These are phyloP conservation scores for Volvox reticuliferus DNA, from an alignment of 139 green algal genomes.

Conservation along the genomic window DNA sequence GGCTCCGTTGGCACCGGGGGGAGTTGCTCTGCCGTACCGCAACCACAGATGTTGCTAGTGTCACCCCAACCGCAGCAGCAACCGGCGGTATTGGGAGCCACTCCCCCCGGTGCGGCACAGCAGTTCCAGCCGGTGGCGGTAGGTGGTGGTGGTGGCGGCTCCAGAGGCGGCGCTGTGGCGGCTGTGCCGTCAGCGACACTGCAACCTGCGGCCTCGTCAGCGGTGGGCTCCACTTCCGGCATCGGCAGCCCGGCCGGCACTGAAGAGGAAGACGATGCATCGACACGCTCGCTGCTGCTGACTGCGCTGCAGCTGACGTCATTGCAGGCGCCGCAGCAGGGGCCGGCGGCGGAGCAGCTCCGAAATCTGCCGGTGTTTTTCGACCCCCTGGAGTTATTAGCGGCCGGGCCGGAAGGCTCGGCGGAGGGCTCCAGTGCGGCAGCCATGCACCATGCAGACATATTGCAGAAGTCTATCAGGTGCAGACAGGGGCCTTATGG, in stretches of 20 bases:
- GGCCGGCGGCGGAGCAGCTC: constrained; percentile 15
- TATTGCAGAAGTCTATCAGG: constrained; percentile 57
- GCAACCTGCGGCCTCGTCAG: not conserved
- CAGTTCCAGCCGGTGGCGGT: not conserved
- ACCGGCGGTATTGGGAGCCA: not conserved
- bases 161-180: not conserved
- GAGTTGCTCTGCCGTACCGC: not conserved
- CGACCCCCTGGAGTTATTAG: constrained; percentile 53
- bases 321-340: not conserved
- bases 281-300: not conserved
- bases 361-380: constrained; percentile 38
- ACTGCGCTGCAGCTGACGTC: not conserved
- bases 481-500: not conserved
- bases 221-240: not conserved
- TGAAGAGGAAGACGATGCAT: not conserved
- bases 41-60: not conserved
- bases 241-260: not conserved
- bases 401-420: not conserved
- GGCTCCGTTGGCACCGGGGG: not conserved
- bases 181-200: not conserved
- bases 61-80: not conserved
- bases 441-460: constrained; percentile 41
- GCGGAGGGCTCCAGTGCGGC: not conserved
- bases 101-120: not conserved
- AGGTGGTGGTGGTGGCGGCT: too few relatives aligned